Conservation (phyloP, 2,329 filamentous ascomycete species). For the Beauveria australis region DNA sequence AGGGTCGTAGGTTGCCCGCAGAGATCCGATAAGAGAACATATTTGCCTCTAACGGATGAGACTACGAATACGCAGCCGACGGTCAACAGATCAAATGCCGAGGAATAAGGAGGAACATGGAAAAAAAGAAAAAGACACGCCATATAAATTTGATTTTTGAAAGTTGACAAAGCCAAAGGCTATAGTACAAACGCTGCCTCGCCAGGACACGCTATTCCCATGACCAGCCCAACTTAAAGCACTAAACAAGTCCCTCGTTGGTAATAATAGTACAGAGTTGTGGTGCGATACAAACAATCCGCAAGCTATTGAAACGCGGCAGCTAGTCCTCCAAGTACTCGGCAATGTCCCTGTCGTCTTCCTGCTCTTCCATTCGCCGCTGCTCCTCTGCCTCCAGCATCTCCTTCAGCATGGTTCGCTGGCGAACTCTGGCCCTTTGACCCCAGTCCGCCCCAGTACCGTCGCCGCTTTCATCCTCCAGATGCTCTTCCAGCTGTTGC, state of each 20-base stretch:
- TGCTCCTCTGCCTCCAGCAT: constrained; percentile 55
- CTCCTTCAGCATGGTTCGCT: constrained; percentile 59
- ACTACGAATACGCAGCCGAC: too few relatives aligned
- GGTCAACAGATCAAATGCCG: too few relatives aligned
- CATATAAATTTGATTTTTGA: not conserved
- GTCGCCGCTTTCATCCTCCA: constrained; percentile 36
- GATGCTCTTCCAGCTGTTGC: constrained; percentile 45
- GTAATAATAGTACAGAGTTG: constrained; percentile 3
- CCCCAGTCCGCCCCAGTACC: constrained; percentile 55
- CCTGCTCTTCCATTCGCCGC: constrained; percentile 49
- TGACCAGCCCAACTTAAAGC: not conserved
- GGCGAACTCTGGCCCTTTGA: constrained; percentile 60
- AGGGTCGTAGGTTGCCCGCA: too few relatives aligned
- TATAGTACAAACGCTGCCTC: not conserved
- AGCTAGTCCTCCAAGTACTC: constrained; percentile 55
- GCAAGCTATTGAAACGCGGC: not conserved
- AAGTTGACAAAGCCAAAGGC: not conserved
- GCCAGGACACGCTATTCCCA: not conserved
- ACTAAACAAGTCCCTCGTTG: constrained; percentile 5
- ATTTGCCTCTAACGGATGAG: too few relatives aligned
- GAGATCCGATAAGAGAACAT: not conserved
- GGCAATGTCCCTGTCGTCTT: constrained; percentile 68
- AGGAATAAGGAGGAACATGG: not conserved
- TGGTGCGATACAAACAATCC: not conserved
- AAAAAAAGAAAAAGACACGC: not conserved